Evolutionary conservation across 495 filamentous ascomycete species (phyloP).

Genomic region (Hyphodiscus hymeniophilus): DNA sequence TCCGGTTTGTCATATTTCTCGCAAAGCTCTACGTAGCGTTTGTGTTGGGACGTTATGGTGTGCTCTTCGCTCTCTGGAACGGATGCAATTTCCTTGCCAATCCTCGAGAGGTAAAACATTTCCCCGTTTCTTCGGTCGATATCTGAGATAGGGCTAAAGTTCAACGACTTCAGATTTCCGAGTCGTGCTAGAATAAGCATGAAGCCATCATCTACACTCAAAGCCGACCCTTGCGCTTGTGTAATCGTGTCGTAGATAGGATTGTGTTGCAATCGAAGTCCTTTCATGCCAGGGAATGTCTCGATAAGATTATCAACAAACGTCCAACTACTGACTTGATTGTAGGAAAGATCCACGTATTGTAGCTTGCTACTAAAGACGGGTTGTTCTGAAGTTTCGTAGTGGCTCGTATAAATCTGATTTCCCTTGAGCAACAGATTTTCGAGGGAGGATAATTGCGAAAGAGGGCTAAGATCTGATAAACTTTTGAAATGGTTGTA

Average conservation of each 20-base stretch:
- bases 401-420: slow-evolving; percentile 33
- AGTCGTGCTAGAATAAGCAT: slow-evolving; percentile 84
- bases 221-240: slow-evolving; percentile 20
- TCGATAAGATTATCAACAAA: slow-evolving; percentile 57
- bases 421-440: slow-evolving; percentile 54
- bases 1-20: slow-evolving; percentile 58
- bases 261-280: slow-evolving; percentile 74
- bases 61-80: slow-evolving; percentile 45
- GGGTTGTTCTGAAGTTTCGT: slow-evolving; percentile 21
- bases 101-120: slow-evolving; percentile 80
- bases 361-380: slow-evolving; percentile 27
- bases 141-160: slow-evolving; percentile 64
- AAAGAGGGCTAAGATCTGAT: slow-evolving; percentile 46
- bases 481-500: slow-evolving; percentile 63
- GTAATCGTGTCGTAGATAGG: slow-evolving; percentile 62
- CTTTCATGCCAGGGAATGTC: slow-evolving; percentile 61
- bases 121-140: slow-evolving; percentile 80
- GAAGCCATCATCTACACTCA: slow-evolving; percentile 63
- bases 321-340: slow-evolving; percentile 59
- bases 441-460: slow-evolving; percentile 49
- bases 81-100: slow-evolving; percentile 63
- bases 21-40: slow-evolving; percentile 65
- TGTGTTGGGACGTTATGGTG: slow-evolving; percentile 50
- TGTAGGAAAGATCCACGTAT: slow-evolving; percentile 76
- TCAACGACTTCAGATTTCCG: slow-evolving; percentile 55